These are phyloP conservation scores for Schoenoplectus tabernaemontani DNA, from an alignment of 202 grass and related monocot species.

Conservation along the genomic window DNA sequence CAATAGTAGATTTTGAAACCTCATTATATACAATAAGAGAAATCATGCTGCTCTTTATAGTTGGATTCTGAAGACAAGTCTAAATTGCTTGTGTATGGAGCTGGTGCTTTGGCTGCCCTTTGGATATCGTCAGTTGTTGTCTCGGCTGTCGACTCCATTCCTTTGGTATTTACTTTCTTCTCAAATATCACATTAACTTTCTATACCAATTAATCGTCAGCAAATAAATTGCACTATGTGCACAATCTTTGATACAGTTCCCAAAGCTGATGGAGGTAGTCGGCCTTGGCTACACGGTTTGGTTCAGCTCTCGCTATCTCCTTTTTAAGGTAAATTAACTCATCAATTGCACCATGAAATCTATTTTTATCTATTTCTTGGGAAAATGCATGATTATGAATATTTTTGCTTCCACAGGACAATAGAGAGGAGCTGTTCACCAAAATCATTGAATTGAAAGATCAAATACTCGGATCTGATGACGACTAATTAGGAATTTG, in stretches of 20 bases:
- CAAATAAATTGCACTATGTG: slow-evolving; percentile 5
- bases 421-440: slow-evolving; percentile 61
- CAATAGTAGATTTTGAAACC: not conserved
- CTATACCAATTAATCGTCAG: not conserved
- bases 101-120: slow-evolving; percentile 41
- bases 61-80: slow-evolving; percentile 57
- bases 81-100: slow-evolving; percentile 41
- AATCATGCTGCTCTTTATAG: slow-evolving; percentile 36
- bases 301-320: slow-evolving; percentile 65
- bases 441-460: slow-evolving; percentile 51
- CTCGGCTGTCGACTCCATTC: slow-evolving; percentile 60
- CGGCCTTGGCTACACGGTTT: slow-evolving; percentile 66
- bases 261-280: slow-evolving; percentile 66
- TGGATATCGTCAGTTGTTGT: slow-evolving; percentile 51
- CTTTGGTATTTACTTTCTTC: slow-evolving; percentile 55
- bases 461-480: slow-evolving; percentile 43
- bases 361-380: not conserved
- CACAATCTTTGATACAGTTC: slow-evolving; percentile 33
- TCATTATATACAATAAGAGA: not conserved
- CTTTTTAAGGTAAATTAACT: slow-evolving; percentile 63
- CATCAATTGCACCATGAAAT: not conserved
- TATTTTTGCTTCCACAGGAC: slow-evolving; percentile 39
- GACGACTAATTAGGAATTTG: slow-evolving; percentile 17
- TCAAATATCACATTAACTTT: not conserved
- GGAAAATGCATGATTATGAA: slow-evolving; percentile 11